A percentile compares a stretch with the other conserved stretches of the same genome.
Conservation (phyloP, 106 monocot species). For the Acanthochlamys bracteata region DNA sequence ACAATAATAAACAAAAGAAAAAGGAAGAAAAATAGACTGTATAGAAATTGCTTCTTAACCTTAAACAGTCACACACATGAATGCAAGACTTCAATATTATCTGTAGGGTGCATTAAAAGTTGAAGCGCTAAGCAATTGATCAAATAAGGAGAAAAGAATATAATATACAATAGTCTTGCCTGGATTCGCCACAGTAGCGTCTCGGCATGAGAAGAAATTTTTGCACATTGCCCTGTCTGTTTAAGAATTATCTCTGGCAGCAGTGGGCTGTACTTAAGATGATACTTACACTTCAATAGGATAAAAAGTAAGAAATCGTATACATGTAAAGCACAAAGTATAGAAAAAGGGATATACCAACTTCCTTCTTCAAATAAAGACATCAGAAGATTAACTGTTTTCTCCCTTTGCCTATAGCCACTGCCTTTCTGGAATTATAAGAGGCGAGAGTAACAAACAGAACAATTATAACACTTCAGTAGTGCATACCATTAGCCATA, state of each 20-base stretch:
- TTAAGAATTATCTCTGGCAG: constrained; percentile 41
- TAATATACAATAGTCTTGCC: constrained; percentile 21
- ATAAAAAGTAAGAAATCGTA: not conserved
- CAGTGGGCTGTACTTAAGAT: constrained; percentile 30
- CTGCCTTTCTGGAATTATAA: constrained; percentile 37
- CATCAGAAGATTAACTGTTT: constrained; percentile 38
- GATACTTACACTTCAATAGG: too few relatives aligned
- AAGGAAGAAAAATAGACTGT: too few relatives aligned
- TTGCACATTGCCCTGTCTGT: constrained; percentile 51
- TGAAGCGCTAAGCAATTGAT: not conserved
- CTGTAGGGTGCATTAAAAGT: constrained; percentile 1
- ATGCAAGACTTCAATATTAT: too few relatives aligned
- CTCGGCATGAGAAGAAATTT: constrained; percentile 54
- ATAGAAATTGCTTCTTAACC: too few relatives aligned
- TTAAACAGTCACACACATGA: too few relatives aligned
- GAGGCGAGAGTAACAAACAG: not conserved
- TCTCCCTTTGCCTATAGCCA: constrained; percentile 28
- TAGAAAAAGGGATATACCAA: constrained; percentile 42
- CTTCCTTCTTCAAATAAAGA: constrained; percentile 48
- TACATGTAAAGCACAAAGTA: constrained; percentile 6
- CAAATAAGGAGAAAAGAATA: not conserved
- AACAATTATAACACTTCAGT: too few relatives aligned
- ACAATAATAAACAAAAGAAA: too few relatives aligned
- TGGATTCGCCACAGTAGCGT: constrained; percentile 79
- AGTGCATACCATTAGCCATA: too few relatives aligned